Base-by-base conservation (phyloP, 2,329 filamentous ascomycete genomes). In the Aspergillus chevalieri region DNA sequence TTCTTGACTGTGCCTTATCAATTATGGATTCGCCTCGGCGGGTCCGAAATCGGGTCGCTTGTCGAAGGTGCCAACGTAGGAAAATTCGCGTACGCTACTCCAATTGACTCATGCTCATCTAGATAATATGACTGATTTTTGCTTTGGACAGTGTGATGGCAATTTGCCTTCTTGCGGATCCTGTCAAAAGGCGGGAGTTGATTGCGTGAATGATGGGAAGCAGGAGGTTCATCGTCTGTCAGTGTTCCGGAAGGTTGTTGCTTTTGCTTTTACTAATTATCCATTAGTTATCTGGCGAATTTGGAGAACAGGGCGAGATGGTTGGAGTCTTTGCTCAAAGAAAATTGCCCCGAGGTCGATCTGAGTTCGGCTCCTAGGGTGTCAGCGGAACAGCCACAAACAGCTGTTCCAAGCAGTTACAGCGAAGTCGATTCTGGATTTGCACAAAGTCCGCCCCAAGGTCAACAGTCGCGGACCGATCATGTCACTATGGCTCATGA, bases 181-280 rank as follows among this genome's bases (percentile, higher is more conserved):
- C 2, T 78, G 76, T 48, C 61, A 62, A 24, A 76, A 73, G 53
- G 71, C 72, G 0, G 67, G 66, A 1, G 65, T 65, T 2, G 50
- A 58, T 1, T 78, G 76, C 48, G 57, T 71, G 1, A 75, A 76
- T 48, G 74, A 75, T 26, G 71, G 74, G 10, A 76, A 70, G 44
- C 65, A 70, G 42, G 68, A 74, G 38, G 63, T 74, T 9, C 72
- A 73, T 9, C 66, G 73, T 54, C 70, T 69, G 73, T 76, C 21
- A 58, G 55, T 53, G 1, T 44, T 17, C 51, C 6, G 22, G n/a
- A 3, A 26, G 15, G 9, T 6, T 10, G 30, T 34, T 1, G 10
- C 50, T 39, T 48, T 46, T 22, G n/a, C 12, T 46, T n/a, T 21
- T 19, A 41, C 45, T 51, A 26, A 52, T 46, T 9, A 3, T 21